phyloP scores from a whole-genome alignment of 805 yeast species.

The Lachancea kluyveri region DNA sequence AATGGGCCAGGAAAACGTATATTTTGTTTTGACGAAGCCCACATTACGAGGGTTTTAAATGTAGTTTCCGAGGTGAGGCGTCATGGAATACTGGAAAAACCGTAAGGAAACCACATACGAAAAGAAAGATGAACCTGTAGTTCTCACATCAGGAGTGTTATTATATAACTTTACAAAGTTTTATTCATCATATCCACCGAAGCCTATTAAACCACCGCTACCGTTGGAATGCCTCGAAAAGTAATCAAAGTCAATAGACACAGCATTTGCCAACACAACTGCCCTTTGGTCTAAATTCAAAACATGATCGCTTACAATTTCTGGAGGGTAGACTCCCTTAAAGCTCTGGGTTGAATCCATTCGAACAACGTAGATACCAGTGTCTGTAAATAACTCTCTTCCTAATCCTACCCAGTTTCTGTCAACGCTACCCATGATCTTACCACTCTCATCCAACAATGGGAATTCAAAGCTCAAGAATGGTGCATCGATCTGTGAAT shows the following conservation, averaged over 20 bases:
- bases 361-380: slow-evolving; percentile 83
- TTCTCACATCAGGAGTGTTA: too few species aligned
- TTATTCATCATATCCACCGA: slow-evolving; percentile 24
- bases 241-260: slow-evolving; percentile 92
- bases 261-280: slow-evolving; percentile 76
- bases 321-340: slow-evolving; percentile 48
- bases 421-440: slow-evolving; percentile 70
- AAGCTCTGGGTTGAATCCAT: slow-evolving; percentile 68
- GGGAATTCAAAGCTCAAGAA: slow-evolving; percentile 85
- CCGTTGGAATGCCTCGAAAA: slow-evolving; percentile 85
- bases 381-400: slow-evolving; percentile 87
- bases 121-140: too few species aligned
- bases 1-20: too few species aligned
- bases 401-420: slow-evolving; percentile 95
- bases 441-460: slow-evolving; percentile 50
- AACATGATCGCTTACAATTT: slow-evolving; percentile 28
- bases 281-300: slow-evolving; percentile 80
- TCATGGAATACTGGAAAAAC: too few species aligned
- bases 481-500: slow-evolving; percentile 83
- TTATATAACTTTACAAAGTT: too few species aligned
- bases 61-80: too few species aligned
- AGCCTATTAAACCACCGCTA: slow-evolving; percentile 35
- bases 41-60: too few species aligned
- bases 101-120: too few species aligned
- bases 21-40: too few species aligned